Evolutionary conservation across 768 basidiomycete genomes (phyloP).

Genomic region (Coprinellus aureogranulatus): DNA sequence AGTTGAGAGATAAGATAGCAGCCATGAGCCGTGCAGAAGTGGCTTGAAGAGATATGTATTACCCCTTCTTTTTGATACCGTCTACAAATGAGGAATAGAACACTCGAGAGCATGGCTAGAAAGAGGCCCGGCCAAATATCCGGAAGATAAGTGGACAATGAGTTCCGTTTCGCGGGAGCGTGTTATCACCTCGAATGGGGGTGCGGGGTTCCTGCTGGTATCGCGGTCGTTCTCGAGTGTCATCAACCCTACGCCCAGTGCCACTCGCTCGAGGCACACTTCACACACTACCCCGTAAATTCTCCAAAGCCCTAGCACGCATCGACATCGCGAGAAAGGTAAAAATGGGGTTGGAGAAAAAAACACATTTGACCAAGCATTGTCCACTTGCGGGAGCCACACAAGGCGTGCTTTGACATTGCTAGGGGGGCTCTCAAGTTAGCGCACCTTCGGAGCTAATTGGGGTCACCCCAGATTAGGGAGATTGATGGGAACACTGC

Average conservation of each 20-base stretch:
- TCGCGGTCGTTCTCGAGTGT: neutral
- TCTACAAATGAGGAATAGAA: slow-evolving; percentile 2
- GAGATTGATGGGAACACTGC: slow-evolving; percentile 20
- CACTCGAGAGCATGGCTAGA: slow-evolving; percentile 7
- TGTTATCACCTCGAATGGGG: neutral
- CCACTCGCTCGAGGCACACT: neutral
- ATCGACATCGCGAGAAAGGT: no score
- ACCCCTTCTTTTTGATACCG: neutral
- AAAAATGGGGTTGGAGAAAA: no score
- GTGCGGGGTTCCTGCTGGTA: no score
- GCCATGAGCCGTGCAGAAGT: neutral
- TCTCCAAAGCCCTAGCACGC: neutral
- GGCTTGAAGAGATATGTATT: neutral
- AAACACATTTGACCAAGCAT: no score
- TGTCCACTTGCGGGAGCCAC: no score
- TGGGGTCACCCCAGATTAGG: neutral
- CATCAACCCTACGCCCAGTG: neutral
- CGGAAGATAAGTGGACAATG: neutral
- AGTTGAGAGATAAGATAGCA: neutral
- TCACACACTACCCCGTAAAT: neutral
- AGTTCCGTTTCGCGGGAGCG: neutral
- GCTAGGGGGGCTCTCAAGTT: no score
- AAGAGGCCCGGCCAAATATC: neutral
- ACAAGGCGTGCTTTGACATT: no score
- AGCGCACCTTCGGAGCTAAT: no score